These are phyloP conservation scores for Cercophora samala DNA, from an alignment of 495 filamentous ascomycete species.

Conservation along the genomic window DNA sequence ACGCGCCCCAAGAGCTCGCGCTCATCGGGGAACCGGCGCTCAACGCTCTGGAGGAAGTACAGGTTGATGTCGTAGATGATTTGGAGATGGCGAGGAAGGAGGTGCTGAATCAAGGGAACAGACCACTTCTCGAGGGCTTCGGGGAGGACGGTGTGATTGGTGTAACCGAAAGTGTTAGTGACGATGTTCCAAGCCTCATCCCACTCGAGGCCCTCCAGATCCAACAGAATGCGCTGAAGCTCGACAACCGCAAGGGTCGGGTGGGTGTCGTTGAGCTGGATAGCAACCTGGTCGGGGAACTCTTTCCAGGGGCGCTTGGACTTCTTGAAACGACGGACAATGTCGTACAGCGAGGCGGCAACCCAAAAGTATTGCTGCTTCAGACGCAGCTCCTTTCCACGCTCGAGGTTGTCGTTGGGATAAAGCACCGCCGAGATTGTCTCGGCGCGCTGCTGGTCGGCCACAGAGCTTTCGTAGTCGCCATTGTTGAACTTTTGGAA, in stretches of 20 bases:
- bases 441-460: slow-evolving; percentile 92
- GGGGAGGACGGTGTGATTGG: slow-evolving; percentile 95
- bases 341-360: slow-evolving; percentile 91
- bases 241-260: slow-evolving; percentile 95
- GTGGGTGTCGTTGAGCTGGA: slow-evolving; percentile 97
- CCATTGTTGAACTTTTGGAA: slow-evolving; percentile 99
- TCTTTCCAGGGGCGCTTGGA: slow-evolving; percentile 83
- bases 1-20: slow-evolving; percentile 78
- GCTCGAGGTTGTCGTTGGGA: slow-evolving; percentile 94
- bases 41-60: slow-evolving; percentile 84
- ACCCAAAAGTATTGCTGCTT: slow-evolving; percentile 99
- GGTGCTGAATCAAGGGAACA: slow-evolving; percentile 83
- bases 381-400: slow-evolving; percentile 92
- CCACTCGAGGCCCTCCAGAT: slow-evolving; percentile 88
- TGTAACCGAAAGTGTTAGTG: slow-evolving; percentile 76
- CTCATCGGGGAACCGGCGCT: slow-evolving; percentile 84
- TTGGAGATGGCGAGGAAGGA: slow-evolving; percentile 90
- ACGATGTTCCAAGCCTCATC: slow-evolving; percentile 87
- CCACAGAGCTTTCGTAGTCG: slow-evolving; percentile 95
- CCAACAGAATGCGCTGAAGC: slow-evolving; percentile 85
- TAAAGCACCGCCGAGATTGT: slow-evolving; percentile 97
- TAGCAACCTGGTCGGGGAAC: slow-evolving; percentile 92
- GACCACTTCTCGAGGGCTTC: slow-evolving; percentile 99
- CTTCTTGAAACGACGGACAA: slow-evolving; percentile 97
- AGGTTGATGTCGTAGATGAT: slow-evolving; percentile 99